Conservation (phyloP, 2,329 filamentous ascomycete genomes). For the Cladosporium cucumerinum region DNA sequence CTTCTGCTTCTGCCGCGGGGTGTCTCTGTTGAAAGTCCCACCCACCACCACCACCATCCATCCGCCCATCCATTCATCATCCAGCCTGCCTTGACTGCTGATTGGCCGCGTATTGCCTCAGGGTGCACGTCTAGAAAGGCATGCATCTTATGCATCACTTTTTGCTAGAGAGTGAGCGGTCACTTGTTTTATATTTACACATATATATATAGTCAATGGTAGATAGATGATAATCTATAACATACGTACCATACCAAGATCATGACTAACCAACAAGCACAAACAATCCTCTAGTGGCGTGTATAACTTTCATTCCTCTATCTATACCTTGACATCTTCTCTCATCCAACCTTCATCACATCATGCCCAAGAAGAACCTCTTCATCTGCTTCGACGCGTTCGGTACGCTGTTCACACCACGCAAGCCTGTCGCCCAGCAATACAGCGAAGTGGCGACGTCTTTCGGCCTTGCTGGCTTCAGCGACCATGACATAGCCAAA, state of each 20-base stretch:
- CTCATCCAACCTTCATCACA: background rate
- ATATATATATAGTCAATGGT: background rate
- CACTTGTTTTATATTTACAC: too few species aligned
- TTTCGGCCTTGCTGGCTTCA: constrained; percentile 48
- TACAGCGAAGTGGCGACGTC: constrained; percentile 53
- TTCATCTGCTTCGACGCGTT: constrained; percentile 63
- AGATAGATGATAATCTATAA: background rate
- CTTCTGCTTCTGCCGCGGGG: background rate
- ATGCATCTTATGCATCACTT: background rate
- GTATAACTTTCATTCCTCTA: background rate
- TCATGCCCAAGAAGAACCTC: constrained; percentile 42
- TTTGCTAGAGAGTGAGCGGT: background rate
- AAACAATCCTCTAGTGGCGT: background rate
- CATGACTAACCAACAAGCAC: background rate
- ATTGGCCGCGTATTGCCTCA: background rate
- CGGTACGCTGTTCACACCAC: constrained; percentile 59
- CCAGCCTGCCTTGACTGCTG: background rate
- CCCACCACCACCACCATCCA: too few species aligned
- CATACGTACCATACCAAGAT: background rate
- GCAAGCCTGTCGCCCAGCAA: constrained; percentile 48
- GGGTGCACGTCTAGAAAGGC: background rate
- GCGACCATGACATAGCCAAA: constrained; percentile 40
- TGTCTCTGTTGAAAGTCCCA: background rate
- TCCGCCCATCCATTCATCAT: too few species aligned
- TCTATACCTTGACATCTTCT: background rate